Conservation (phyloP, 768 basidiomycete genomes). For the Lactarius quietus region DNA sequence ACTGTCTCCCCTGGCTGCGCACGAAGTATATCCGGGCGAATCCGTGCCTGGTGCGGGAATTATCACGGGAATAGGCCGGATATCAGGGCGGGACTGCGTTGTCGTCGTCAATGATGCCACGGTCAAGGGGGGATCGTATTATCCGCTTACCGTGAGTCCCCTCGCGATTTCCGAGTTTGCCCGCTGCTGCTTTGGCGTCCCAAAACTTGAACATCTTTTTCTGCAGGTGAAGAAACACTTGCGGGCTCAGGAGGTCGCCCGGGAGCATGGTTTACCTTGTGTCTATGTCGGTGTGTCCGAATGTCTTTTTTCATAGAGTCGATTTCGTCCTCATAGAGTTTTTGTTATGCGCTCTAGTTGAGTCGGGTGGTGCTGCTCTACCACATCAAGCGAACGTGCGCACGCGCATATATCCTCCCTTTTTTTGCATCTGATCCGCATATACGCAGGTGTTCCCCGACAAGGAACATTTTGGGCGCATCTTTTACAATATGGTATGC, state of each 20-base stretch:
- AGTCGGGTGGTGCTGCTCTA: conserved; percentile 90
- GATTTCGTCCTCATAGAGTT: conserved; percentile 12
- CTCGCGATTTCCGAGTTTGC: not conserved
- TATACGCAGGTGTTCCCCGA: conserved; percentile 74
- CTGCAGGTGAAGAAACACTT: conserved; percentile 88
- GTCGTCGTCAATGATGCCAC: conserved; percentile 93
- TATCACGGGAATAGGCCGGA: conserved; percentile 72
- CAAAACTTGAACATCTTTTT: not conserved
- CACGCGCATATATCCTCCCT: not conserved
- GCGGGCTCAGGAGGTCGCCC: conserved; percentile 91
- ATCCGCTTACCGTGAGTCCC: conserved; percentile 67
- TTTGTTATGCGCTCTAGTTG: conserved; percentile 52
- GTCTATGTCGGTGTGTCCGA: conserved; percentile 76
- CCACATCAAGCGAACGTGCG: conserved; percentile 84
- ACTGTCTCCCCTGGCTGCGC: conserved; percentile 79
- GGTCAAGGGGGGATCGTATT: conserved; percentile 91
- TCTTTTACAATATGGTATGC: conserved; percentile 94
- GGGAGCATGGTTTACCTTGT: conserved; percentile 85
- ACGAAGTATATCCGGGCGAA: conserved; percentile 76
- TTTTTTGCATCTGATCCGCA: not conserved
- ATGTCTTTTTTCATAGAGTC: conserved; percentile 9
- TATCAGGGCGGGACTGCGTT: conserved; percentile 80
- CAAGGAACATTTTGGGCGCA: conserved; percentile 91
- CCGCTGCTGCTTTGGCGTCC: not conserved
- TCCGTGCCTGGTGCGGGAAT: conserved; percentile 85